Conservation (phyloP, 176 grass and related monocot genomes). For the Saccharum officinarum region DNA sequence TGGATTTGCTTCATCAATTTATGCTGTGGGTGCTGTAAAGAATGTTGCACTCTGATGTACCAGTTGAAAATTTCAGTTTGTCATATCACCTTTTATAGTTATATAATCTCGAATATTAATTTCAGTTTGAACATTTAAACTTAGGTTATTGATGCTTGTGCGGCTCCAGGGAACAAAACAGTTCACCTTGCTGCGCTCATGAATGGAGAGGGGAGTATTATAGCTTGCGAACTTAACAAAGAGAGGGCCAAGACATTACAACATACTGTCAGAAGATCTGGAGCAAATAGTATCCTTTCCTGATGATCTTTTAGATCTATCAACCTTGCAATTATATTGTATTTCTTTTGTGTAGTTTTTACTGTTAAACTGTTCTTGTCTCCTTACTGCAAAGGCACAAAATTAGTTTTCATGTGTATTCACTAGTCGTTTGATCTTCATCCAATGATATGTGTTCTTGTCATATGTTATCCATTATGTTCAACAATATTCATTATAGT, state of each 20-base stretch:
- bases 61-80: neutral
- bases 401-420: neutral
- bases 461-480: neutral
- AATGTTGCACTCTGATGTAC: neutral
- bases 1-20: neutral
- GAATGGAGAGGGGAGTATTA: constrained; percentile 81
- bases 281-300: constrained; percentile 87
- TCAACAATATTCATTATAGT: neutral
- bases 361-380: neutral
- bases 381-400: neutral
- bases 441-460: neutral
- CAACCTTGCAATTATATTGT: neutral
- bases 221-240: constrained; percentile 87
- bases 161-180: constrained; percentile 99
- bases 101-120: constrained; percentile 36
- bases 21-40: neutral
- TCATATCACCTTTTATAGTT: neutral
- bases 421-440: constrained; percentile 7
- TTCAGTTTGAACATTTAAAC: constrained; percentile 39
- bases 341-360: neutral
- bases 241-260: constrained; percentile 74
- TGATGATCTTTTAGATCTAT: constrained; percentile 12
- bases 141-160: constrained; percentile 99
- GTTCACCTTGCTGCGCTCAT: constrained; percentile 86
- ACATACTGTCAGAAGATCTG: constrained; percentile 78